Percentiles rank a stretch among this genome's conserved stretches.
Evolutionary conservation across 1,284 basidiomycete genomes (phyloP).

Genomic region (Pseudomicrostroma phylloplanum): DNA sequence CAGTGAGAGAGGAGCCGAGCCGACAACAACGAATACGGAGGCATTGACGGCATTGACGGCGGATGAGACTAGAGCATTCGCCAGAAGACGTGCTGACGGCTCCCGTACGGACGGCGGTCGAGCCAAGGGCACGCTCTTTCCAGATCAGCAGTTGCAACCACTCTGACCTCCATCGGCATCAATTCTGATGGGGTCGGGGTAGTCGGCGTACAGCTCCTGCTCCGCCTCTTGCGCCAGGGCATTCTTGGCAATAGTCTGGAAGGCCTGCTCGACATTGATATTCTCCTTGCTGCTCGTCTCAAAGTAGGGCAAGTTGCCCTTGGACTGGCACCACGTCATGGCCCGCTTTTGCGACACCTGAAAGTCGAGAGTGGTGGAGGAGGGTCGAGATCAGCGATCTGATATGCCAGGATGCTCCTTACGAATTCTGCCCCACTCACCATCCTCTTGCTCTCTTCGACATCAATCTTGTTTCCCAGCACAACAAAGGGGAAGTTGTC

Average conservation of each 20-base stretch:
- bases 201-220: slow-evolving; percentile 95
- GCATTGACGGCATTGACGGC: no score
- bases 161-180: slow-evolving; percentile 85
- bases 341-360: slow-evolving; percentile 98
- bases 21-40: no score
- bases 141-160: slow-evolving; percentile 74
- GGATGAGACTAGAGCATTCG: no score
- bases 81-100: no score
- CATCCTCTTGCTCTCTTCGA: slow-evolving; percentile 97
- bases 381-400: neutral
- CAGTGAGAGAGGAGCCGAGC: no score
- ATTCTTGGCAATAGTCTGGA: slow-evolving; percentile 98
- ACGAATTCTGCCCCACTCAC: slow-evolving; percentile 55
- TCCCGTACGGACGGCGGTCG: no score
- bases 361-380: neutral
- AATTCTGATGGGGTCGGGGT: slow-evolving; percentile 97
- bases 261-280: slow-evolving; percentile 99
- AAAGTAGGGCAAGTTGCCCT: slow-evolving; percentile 99
- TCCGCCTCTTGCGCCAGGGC: slow-evolving; percentile 94
- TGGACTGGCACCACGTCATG: slow-evolving; percentile 99
- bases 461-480: slow-evolving; percentile 98
- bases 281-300: slow-evolving; percentile 99
- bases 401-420: neutral
- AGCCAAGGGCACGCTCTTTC: no score
- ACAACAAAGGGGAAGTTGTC: slow-evolving; percentile 96